Evolutionary conservation across 208 protist species (phyloP).

Genomic region (Strigomonas culicis): DNA sequence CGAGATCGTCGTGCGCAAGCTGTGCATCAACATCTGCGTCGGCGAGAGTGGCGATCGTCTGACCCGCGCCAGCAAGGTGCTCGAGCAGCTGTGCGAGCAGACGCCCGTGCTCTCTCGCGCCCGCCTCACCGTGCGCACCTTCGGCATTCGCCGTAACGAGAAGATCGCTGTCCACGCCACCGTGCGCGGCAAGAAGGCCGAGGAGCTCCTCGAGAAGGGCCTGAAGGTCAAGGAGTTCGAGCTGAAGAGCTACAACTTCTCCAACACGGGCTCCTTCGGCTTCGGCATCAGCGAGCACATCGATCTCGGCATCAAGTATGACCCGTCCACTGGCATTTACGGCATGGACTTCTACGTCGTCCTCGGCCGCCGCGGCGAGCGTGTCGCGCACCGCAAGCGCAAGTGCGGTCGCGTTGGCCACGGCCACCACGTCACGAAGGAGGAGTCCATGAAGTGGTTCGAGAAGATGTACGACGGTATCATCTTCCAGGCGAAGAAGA

Average conservation of each 20-base stretch:
- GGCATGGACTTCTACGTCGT: slow-evolving; percentile 99
- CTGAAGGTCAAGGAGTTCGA: slow-evolving; percentile 99
- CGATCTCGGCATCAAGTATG: slow-evolving; percentile 99
- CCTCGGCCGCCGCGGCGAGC: slow-evolving; percentile 95
- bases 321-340: slow-evolving; percentile 99
- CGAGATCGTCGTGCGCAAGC: slow-evolving; percentile 98
- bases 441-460: slow-evolving; percentile 99
- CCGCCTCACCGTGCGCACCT: slow-evolving; percentile 98
- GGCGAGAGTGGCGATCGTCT: slow-evolving; percentile 99
- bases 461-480: slow-evolving; percentile 98
- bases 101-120: slow-evolving; percentile 96
- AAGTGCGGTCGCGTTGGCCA: slow-evolving; percentile 84
- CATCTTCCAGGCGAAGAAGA: slow-evolving; percentile 92
- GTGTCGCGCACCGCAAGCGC: slow-evolving; percentile 94
- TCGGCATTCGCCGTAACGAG: slow-evolving; percentile 99
- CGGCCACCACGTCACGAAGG: slow-evolving; percentile 94
- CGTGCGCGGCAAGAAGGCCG: slow-evolving; percentile 99
- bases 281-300: slow-evolving; percentile 99
- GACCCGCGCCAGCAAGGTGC: slow-evolving; percentile 98
- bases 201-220: slow-evolving; percentile 98
- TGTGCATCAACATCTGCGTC: slow-evolving; percentile 99
- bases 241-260: slow-evolving; percentile 96
- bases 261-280: slow-evolving; percentile 98
- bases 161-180: slow-evolving; percentile 99
- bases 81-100: slow-evolving; percentile 99